phyloP scores from a whole-genome alignment of 441 rosid species.

The Rhodomyrtus psidioides region DNA sequence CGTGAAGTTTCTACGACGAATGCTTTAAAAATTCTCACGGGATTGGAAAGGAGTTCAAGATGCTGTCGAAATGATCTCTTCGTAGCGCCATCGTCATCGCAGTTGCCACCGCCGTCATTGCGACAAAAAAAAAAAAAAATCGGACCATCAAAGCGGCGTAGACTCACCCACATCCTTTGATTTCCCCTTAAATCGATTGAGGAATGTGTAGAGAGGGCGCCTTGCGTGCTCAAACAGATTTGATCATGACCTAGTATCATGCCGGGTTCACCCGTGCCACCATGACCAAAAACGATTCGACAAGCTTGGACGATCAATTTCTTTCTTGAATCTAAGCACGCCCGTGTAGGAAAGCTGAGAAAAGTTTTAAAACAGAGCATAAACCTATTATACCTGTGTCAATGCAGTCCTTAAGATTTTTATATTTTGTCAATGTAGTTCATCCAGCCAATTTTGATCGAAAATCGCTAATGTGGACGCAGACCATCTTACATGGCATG shows the following conservation, averaged over 20 bases:
- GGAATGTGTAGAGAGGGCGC: neutral
- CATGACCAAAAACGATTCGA: too few species aligned
- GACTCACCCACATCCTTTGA: neutral
- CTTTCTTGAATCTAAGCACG: neutral
- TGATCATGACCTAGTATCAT: neutral
- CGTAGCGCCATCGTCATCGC: neutral
- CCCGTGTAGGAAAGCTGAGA: neutral
- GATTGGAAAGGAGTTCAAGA: neutral
- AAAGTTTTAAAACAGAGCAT: too few species aligned
- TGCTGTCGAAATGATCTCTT: neutral
- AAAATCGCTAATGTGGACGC: too few species aligned
- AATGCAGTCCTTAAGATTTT: too few species aligned
- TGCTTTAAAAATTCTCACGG: fast-evolving
- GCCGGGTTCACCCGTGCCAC: too few species aligned
- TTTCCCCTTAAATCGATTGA: neutral
- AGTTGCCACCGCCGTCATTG: neutral
- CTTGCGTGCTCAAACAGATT: fast-evolving
- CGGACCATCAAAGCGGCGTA: neutral
- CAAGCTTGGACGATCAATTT: too few species aligned
- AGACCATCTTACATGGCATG: fast-evolving
- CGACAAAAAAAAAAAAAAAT: neutral
- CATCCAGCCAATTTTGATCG: too few species aligned
- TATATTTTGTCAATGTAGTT: too few species aligned
- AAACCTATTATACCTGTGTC: too few species aligned
- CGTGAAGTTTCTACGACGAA: too few species aligned